Conservation (phyloP, 352 stramenopile genomes). For the Pythium coloratum region DNA sequence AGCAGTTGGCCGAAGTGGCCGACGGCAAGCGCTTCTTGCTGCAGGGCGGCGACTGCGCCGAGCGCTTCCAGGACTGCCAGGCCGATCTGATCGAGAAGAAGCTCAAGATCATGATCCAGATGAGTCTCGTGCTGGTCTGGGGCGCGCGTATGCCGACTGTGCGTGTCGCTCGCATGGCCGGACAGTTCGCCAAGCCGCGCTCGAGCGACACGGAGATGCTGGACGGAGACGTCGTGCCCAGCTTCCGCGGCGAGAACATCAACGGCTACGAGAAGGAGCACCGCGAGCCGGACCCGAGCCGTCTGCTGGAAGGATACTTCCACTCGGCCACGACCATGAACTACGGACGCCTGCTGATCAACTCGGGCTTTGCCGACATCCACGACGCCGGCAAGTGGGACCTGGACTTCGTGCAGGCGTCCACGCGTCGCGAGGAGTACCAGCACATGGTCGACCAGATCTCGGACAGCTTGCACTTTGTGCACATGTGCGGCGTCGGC, state of each 20-base stretch:
- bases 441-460: constrained; percentile 97
- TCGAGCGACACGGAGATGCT: constrained; percentile 94
- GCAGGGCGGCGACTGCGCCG: constrained; percentile 98
- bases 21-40: constrained; percentile 97
- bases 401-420: constrained; percentile 97
- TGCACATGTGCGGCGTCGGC: constrained; percentile 94
- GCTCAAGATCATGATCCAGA: constrained; percentile 96
- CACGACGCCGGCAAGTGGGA: constrained; percentile 97
- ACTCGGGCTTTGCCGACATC: constrained; percentile 97
- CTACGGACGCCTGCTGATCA: constrained; percentile 94
- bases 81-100: constrained; percentile 89
- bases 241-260: constrained; percentile 98
- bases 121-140: constrained; percentile 97
- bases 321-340: constrained; percentile 97
- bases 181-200: constrained; percentile 98
- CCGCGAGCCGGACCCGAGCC: constrained; percentile 91
- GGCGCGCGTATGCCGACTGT: constrained; percentile 96
- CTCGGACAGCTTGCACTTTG: constrained; percentile 96
- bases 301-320: constrained; percentile 97
- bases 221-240: constrained; percentile 93
- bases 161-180: constrained; percentile 96
- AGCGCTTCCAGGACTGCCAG: constrained; percentile 94
- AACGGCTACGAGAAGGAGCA: constrained; percentile 94
- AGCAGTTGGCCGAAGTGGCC: constrained; percentile 92
- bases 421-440: constrained; percentile 93